Evolutionary conservation across 139 green algal species (phyloP), one percentile per base, ranked within the genome.

Genomic region (Tetraselmis striata): DNA sequence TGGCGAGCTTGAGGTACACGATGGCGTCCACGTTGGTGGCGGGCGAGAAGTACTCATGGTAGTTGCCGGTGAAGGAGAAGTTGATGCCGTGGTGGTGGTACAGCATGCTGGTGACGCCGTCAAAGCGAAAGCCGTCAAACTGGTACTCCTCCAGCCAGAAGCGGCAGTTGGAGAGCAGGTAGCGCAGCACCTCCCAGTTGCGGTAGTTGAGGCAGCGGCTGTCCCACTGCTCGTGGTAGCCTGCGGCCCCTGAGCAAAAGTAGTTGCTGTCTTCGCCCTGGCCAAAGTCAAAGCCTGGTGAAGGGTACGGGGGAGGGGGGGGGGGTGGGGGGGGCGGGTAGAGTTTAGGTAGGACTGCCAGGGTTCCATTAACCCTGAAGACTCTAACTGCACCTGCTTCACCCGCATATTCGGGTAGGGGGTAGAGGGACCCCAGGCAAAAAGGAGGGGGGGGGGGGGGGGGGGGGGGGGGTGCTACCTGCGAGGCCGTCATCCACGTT

Each of bases 91-190:
- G 95, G 89, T 98, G 96, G 81, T 96, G 91, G 90, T 99, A 99
- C 78, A 99, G 90, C 96, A 99, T 99, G 78, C 88, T 95, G 1
- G 95, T 98, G 1, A 99, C 96, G 59, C 96, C 96, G 86, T 98
- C 95, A 86, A 98, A 98, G 32, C 95, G 87, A 88, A 98, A 98
- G 25, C 95, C 95, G 77, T 98, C 95, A 88, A 99, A 99, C 84
- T 90, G 83, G 88, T 91, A 97, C 88, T 99, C 96, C 23, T 98
- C 94, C n/a, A 99, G 45, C 96, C 95, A 99, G 77, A 82, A 99
- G 11, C 91, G 82, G 74, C 98, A 80, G 86, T 99, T 99, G 77
- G 92, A 97, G 28, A 99, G 93, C 77, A 98, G 91, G 83, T 96
- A 98, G 30, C 95, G 87, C 85, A 96, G 88, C 31, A 91, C 86